A percentile compares a stretch with the other conserved stretches of the same genome.
phyloP scores from a whole-genome alignment of 805 yeast species.

The Starmerella lactis-condensi region DNA sequence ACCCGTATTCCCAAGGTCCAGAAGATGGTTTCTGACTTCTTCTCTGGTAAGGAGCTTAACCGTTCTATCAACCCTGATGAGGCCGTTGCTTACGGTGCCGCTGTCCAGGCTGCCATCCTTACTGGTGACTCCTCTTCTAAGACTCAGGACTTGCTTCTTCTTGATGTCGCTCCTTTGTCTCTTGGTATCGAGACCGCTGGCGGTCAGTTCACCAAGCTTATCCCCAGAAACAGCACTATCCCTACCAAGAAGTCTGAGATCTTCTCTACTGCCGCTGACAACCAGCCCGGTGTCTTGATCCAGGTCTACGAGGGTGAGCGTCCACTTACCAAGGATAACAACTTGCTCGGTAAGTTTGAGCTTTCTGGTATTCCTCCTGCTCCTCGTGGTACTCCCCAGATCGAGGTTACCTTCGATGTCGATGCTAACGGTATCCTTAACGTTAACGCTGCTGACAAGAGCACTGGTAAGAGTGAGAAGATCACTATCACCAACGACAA shows the following conservation, averaged over 20 bases:
- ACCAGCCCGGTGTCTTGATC: conserved; percentile 96
- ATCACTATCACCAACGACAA: conserved; percentile 96
- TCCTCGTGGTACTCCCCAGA: conserved; percentile 97
- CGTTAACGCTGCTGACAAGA: conserved; percentile 92
- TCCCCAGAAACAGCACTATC: conserved; percentile 94
- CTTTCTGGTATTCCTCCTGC: conserved; percentile 95
- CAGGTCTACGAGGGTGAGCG: conserved; percentile 98
- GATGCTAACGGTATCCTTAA: conserved; percentile 96
- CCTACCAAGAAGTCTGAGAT: conserved; percentile 96
- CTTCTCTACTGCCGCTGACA: conserved; percentile 92
- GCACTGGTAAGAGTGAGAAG: conserved; percentile 94
- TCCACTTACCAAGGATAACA: conserved; percentile 88
- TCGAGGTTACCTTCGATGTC: conserved; percentile 90
- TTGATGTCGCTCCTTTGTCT: conserved; percentile 95
- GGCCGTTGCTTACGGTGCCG: conserved; percentile 99
- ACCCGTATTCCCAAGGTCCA: conserved; percentile 96
- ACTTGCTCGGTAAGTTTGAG: conserved; percentile 92
- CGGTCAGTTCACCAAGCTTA: conserved; percentile 96
- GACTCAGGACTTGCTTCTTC: conserved; percentile 83
- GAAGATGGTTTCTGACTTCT: conserved; percentile 86
- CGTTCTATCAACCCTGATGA: conserved; percentile 95
- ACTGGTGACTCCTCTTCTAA: conserved; percentile 91
- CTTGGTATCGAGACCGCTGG: conserved; percentile 98
- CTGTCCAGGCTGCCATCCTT: conserved; percentile 92
- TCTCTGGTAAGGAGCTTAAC: conserved; percentile 94